Evolutionary conservation across 352 stramenopile species (phyloP).

Genomic region (Phytophthora ohioensis): DNA sequence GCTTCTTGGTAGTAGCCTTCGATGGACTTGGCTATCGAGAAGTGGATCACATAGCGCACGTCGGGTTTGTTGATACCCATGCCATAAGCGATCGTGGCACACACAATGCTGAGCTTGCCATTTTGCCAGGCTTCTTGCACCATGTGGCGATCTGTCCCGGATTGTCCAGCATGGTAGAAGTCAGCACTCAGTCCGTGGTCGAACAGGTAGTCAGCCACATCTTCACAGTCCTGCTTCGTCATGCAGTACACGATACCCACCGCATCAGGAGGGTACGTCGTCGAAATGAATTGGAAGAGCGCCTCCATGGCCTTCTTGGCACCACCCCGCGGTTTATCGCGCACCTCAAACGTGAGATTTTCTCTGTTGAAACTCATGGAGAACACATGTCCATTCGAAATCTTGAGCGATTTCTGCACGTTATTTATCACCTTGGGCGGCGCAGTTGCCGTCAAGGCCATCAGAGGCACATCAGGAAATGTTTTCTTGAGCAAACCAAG

Average conservation of each 20-base stretch:
- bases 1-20: conserved; percentile 99
- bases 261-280: conserved; percentile 50
- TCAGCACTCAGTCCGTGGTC: conserved; percentile 86
- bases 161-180: conserved; percentile 94
- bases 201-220: conserved; percentile 92
- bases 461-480: conserved; percentile 93
- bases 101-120: conserved; percentile 90
- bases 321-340: conserved; percentile 64
- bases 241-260: conserved; percentile 96
- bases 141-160: conserved; percentile 78
- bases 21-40: conserved; percentile 92
- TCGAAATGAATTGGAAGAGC: conserved; percentile 62
- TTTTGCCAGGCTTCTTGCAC: conserved; percentile 83
- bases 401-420: conserved; percentile 82
- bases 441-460: conserved; percentile 94
- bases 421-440: conserved; percentile 87
- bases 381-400: conserved; percentile 85
- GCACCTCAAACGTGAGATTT: conserved; percentile 94
- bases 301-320: conserved; percentile 61
- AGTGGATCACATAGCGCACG: conserved; percentile 95
- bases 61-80: conserved; percentile 97
- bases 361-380: conserved; percentile 93
- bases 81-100: conserved; percentile 96
- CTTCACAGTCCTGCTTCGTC: conserved; percentile 93
- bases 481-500: conserved; percentile 90